phyloP scores from a whole-genome alignment of 306 rosid genomes.

The Glycyrrhiza uralensis region DNA sequence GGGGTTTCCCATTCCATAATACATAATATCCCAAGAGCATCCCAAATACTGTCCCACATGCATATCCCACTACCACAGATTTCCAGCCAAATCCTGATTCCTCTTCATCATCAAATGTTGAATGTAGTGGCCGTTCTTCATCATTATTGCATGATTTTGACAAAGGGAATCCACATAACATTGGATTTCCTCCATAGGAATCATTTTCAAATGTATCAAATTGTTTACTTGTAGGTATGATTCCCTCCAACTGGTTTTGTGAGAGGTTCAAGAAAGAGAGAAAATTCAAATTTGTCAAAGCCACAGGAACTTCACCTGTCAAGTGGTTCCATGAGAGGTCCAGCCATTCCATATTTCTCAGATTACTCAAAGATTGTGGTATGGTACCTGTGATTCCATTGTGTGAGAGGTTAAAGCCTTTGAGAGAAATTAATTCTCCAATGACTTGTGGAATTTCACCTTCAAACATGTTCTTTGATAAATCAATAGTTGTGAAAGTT shows the following conservation, averaged over 20 bases:
- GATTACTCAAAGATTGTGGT: constrained; percentile 23
- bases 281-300: constrained; percentile 23
- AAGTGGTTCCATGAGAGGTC: constrained; percentile 39
- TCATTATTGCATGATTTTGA: background rate
- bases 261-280: constrained; percentile 28
- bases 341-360: constrained; percentile 32
- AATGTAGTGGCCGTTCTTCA: background rate
- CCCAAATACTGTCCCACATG: constrained; percentile 32
- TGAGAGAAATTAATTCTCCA: constrained; percentile 26
- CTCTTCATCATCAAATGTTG: background rate
- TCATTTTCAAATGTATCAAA: constrained; percentile 31
- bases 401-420: constrained; percentile 33
- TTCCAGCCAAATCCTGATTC: constrained; percentile 31
- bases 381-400: constrained; percentile 33
- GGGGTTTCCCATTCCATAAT: background rate
- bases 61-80: constrained; percentile 23
- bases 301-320: background rate
- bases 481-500: constrained; percentile 29
- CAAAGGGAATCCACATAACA: constrained; percentile 39
- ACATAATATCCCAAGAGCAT: constrained; percentile 11
- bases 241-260: constrained; percentile 26
- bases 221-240: constrained; percentile 38
- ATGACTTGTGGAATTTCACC: constrained; percentile 30
- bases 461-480: constrained; percentile 39
- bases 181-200: constrained; percentile 28